Evolutionary conservation across 176 grass and related monocot genomes (phyloP), one percentile per base, ranked within the genome.

Genomic region (Avena sativa): DNA sequence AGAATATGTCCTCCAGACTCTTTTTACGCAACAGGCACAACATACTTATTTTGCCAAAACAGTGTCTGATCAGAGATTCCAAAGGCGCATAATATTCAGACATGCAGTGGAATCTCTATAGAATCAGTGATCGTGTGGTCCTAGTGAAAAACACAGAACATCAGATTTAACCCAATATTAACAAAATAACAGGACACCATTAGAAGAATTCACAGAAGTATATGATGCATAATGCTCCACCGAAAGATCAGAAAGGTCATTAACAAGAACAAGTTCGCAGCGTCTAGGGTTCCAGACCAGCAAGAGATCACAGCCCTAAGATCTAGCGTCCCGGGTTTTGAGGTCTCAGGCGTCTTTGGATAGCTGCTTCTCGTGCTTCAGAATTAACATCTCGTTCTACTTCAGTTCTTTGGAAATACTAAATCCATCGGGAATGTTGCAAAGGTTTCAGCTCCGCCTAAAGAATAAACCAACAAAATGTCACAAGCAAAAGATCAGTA

Each of bases 351-450:
- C 8, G 32, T 69, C 66, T 69, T 17, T 9, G 6, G 66, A 5
- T 20, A 10, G 67, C 16, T 70, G 34, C 34, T 40, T 55, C 74
- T 17, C 32, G 74, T 20, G 49, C 74, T 76, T 76, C 74, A 76
- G 74, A 20, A 55, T 30, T 53, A 30, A 17, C 49, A 8, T 11
- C 49, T 52, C 25, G 6, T 75, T 51, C 72, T 28, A 75, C 21
- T 49, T 13, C 21, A 26, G 47, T 49, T 75, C 46, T 50, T 74
- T 52, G 72, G 47, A 30, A 75, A 76, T 30, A 23, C 25, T 53
- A 13, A 51, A 52, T 17, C 23, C 73, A 53, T 76, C 48, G 14
- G 23, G 25, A 53, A 76, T 14, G 48, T 53, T 36, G 23, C 73
- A 28, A 25, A 76, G 48, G 48, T 51, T 76, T 30, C 6, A 53